Evolutionary conservation across 2,329 filamentous ascomycete genomes (phyloP).

Genomic region (Phaeosphaeriaceae sp.): DNA sequence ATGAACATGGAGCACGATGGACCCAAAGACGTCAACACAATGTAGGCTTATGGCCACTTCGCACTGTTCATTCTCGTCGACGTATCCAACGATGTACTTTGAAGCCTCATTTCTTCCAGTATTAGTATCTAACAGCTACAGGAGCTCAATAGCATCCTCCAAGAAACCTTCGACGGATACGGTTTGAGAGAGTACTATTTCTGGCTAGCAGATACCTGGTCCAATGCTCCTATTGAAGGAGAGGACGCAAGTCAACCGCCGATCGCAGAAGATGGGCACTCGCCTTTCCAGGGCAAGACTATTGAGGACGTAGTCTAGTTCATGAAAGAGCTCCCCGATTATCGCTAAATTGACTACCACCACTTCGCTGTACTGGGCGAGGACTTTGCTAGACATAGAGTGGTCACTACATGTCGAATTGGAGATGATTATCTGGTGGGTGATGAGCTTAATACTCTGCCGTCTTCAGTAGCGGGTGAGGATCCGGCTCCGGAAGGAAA

Average conservation of each 20-base stretch:
- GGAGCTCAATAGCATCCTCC: not conserved
- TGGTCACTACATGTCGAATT: slow-evolving; percentile 6
- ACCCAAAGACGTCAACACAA: slow-evolving; percentile 1
- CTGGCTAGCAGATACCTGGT: slow-evolving; percentile 6
- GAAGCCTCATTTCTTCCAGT: no score
- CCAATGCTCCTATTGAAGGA: slow-evolving; percentile 1
- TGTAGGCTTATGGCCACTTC: not conserved
- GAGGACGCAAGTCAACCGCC: slow-evolving; percentile 1
- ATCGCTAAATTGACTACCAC: slow-evolving; percentile 3
- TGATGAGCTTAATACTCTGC: slow-evolving; percentile 1
- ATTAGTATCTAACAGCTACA: no score
- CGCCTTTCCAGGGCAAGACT: slow-evolving; percentile 1
- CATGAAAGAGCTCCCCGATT: slow-evolving; percentile 3
- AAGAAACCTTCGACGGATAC: not conserved
- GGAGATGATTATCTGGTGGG: slow-evolving; percentile 7
- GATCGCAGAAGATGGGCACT: slow-evolving; percentile 1
- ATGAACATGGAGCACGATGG: not conserved
- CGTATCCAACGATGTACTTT: slow-evolving; percentile 4
- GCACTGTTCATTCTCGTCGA: slow-evolving; percentile 7
- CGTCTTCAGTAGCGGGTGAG: slow-evolving; percentile 1
- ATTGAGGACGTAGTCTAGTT: slow-evolving; percentile 1
- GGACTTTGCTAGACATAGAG: not conserved
- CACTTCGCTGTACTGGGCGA: slow-evolving; percentile 7
- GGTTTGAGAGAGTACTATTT: not conserved
- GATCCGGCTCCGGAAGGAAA: no score